Base-by-base conservation (phyloP, 2,329 filamentous ascomycete genomes). In the Aulographum hederae region DNA sequence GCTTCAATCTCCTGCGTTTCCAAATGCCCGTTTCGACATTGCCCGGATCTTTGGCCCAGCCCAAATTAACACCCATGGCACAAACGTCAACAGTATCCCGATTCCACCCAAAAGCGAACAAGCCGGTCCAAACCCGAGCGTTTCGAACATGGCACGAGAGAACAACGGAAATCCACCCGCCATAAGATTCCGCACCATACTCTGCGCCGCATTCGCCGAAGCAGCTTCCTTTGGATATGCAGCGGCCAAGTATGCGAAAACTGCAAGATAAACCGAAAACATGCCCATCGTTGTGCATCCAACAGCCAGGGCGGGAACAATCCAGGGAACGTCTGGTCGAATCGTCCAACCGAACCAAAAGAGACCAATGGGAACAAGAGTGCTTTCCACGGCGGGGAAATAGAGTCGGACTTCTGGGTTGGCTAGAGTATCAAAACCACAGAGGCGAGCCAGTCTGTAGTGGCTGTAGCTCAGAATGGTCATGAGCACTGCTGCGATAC, bases 161-260 rank as follows among this genome's bases (percentile, higher is more conserved):
- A 59, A 58, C 15, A 67, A 40, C 1, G 61, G 61, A 33, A 66
- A 39, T 27, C 64, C 58, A 0, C 53, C 62, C 2, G 60, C 56
- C 26, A 61, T 53, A 3, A 57, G 38, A 34, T 66, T 65, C 43
- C 67, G 63, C 3, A 58, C 52, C 26, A 63, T 53, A 0, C 55
- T 59, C 3, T 63, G 53, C 0, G 58, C 61, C 3, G 58, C 61
- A 17, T 65, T 52, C 0, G 61, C 60, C 21, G 57, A 63, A 1
- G 53, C 62, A 3, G 61, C 59, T 36, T 63, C 65, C 31, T 55
- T 57, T 2, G 53, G 51, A 36, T 67, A 67, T 2, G 57, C 51
- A 40, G 67, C 63, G 2, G 59, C 53, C 11, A 66, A 46, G 32
- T 67, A 30, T 23, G 10, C 18, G 10, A 13, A 10, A 13, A 25